Conservation (phyloP, 2,329 filamentous ascomycete species). For the Alternaria burnsii region DNA sequence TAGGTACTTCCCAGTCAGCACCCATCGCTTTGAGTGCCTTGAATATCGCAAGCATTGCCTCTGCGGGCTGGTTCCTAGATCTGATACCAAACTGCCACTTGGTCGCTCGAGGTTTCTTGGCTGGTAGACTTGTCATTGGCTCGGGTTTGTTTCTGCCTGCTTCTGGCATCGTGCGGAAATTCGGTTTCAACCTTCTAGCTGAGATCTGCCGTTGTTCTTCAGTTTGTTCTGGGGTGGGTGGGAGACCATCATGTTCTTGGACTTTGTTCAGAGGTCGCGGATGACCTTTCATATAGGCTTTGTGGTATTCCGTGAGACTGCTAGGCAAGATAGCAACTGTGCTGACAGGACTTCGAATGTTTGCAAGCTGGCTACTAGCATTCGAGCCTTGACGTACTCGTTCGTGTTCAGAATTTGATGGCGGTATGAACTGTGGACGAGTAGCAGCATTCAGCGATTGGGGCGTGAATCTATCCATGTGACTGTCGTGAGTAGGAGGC, state of each 20-base stretch:
- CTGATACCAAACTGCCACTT: slow-evolving; percentile 99
- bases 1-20: slow-evolving; percentile 79
- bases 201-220: slow-evolving; percentile 78
- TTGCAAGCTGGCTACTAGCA: slow-evolving; percentile 50
- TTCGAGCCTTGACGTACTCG: slow-evolving; percentile 56
- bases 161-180: slow-evolving; percentile 74
- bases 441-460: slow-evolving; percentile 44
- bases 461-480: slow-evolving; percentile 43
- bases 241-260: slow-evolving; percentile 48
- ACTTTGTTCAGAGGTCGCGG: slow-evolving; percentile 43
- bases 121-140: slow-evolving; percentile 63
- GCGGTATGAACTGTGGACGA: slow-evolving; percentile 44
- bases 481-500: slow-evolving; percentile 60
- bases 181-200: slow-evolving; percentile 82
- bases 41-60: slow-evolving; percentile 95
- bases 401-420: slow-evolving; percentile 45
- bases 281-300: slow-evolving; percentile 82
- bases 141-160: slow-evolving; percentile 62
- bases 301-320: slow-evolving; percentile 88
- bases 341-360: slow-evolving; percentile 62
- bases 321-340: slow-evolving; percentile 93
- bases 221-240: slow-evolving; percentile 51
- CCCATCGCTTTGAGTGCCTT: slow-evolving; percentile 87
- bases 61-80: slow-evolving; percentile 90
- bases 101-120: slow-evolving; percentile 78